Conservation (phyloP, 2,329 filamentous ascomycete genomes). For the Gaeumannomyces sp. region DNA sequence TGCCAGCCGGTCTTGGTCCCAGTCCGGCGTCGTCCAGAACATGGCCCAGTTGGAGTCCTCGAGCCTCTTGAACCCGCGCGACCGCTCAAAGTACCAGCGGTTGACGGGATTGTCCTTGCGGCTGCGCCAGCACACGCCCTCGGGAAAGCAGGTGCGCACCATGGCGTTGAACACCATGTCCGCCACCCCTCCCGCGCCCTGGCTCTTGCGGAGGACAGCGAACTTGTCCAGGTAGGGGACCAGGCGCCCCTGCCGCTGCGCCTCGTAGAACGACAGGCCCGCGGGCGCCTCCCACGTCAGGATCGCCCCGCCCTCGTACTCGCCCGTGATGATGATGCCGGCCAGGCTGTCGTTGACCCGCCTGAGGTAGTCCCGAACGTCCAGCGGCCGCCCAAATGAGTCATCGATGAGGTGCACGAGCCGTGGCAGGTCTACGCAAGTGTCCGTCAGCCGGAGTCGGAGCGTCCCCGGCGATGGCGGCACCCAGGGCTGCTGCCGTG, state of each 20-base stretch:
- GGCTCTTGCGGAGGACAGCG: conserved; percentile 79
- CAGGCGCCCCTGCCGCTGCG: conserved; percentile 51
- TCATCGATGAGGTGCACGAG: conserved; percentile 87
- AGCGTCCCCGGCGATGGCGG: conserved; percentile 54
- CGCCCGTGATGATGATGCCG: conserved; percentile 87
- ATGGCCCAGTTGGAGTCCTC: conserved; percentile 86
- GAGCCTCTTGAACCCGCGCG: conserved; percentile 75
- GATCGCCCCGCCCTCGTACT: conserved; percentile 93
- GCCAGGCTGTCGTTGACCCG: conserved; percentile 79
- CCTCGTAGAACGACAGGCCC: conserved; percentile 48
- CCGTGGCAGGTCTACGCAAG: conserved; percentile 73
- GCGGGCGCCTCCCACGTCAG: conserved; percentile 86
- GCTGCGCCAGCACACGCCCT: conserved; percentile 88
- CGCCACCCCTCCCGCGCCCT: conserved; percentile 87
- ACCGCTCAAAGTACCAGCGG: conserved; percentile 98
- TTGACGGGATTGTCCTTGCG: conserved; percentile 91
- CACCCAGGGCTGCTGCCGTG: conserved; percentile 59
- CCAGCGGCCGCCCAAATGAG: conserved; percentile 79
- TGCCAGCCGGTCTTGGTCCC: conserved; percentile 48
- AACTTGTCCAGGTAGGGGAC: conserved; percentile 98
- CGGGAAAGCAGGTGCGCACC: conserved; percentile 81
- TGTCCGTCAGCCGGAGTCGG: conserved; percentile 66
- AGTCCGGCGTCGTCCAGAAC: conserved; percentile 83
- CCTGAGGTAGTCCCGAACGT: conserved; percentile 73
- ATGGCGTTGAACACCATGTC: conserved; percentile 96